Base-by-base conservation (phyloP, 495 filamentous ascomycete species). In the Hypoxylon perforatum region DNA sequence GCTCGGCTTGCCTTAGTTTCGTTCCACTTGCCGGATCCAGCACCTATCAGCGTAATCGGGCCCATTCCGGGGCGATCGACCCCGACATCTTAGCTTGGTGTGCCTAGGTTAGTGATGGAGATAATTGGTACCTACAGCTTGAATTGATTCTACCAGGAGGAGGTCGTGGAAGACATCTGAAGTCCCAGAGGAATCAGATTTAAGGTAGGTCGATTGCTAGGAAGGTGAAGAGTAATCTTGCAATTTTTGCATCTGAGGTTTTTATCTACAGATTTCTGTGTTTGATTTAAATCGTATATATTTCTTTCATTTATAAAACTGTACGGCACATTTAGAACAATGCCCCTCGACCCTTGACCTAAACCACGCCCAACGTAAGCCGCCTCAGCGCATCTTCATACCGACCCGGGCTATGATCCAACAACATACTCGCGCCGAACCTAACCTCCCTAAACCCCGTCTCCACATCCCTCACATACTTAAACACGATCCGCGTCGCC, bases 341-440 rank as follows among this genome's bases (percentile, higher is more conserved):
- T 28, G n/a, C 25, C 7, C 25, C 25, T 28, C 25, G 7, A 3
- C 3, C 15, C 69, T 45, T n/a, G n/a, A 56, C 28, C 15, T 65
- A 60, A 28, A 74, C 65, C 5, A 82, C 73, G 2, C 79, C 79
- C 9, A 59, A 38, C 23, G 62, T 73, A 45, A 84, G 70, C 53
- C 74, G 74, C 28, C 80, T 73, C 49, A 84, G 58, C 15, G 77
- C 74, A 48, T 78, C 84, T 77, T 93, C 91, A 75, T 93, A 93
- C 58, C 86, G 77, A 28, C 84, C 88, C n/a, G 91, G 90, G 65
- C 86, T 91, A 75, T 93, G 91, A 75, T 93, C 90, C 53, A 84
- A 81, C 77, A 93, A 78, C 89, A 92, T 91, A 30, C 88, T 86
- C 33, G 84, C 85, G 10, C 85, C 88, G 76, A 93, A 92, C 47